Base-by-base conservation (phyloP, 2,329 filamentous ascomycete genomes). In the Fusarium nodosum region DNA sequence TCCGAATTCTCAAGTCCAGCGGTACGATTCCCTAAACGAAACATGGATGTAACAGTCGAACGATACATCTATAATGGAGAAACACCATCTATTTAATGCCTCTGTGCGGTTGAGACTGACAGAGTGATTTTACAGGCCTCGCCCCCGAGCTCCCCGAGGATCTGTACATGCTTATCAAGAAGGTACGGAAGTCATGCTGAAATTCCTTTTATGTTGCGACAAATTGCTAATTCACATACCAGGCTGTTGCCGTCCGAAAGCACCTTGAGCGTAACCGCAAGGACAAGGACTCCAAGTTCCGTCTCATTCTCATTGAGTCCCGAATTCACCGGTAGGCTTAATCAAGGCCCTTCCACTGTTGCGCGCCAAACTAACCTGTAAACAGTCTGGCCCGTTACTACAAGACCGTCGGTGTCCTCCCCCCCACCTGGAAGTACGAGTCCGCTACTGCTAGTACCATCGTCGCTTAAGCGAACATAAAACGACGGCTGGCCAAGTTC, bases 151-250 rank as follows among this genome's bases (percentile, higher is more conserved):
- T 99, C 79, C 96, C 97, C 82, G 96, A 99, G 91, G 96, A 99
- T 86, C 92, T 98, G 77, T 99, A 98, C 92, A 97, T 97, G 93
- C 89, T 98, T 84, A 98, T 98, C 93, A 97, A 97, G 93, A 99
- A 99, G 94, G 95, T 97, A 82, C 66, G 79, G 57, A 31, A 33
- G 33, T 54, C 39, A 55, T 69, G 46, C 26, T 16, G 5, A 36
- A 51, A 41, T 34, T 15, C 46, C 24, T 34, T 34, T 26, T 7
- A n/a, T 7, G 1, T 15, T 9, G 9, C 18, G 6, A 22, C 15
- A 42, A 24, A n/a, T n/a, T 12, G 22, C 66, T 70, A 36, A 70
- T 34, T 8, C 2, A 11, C 8, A n/a, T 15, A 74, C 51, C 68
- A 96, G 94, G 94, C 94, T 78, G 94, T 97, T 79, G 92, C 94